phyloP scores from a whole-genome alignment of 176 grass and related monocot genomes.

The Oryza meridionalis region DNA sequence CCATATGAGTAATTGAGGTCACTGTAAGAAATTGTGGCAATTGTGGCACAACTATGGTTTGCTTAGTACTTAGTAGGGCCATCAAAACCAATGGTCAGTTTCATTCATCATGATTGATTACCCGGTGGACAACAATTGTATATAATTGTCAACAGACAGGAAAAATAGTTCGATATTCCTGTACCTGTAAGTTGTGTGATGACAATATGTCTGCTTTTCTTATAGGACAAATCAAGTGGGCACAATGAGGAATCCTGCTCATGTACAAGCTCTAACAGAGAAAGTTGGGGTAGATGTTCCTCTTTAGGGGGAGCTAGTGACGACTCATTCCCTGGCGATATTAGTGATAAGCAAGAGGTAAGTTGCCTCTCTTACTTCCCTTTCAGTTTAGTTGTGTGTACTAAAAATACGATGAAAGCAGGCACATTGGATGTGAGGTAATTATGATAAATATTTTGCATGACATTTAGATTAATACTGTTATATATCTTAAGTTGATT shows the following conservation, averaged over 20 bases:
- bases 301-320: constrained; percentile 78
- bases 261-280: constrained; percentile 83
- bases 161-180: background rate
- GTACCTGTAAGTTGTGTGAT: constrained; percentile 26
- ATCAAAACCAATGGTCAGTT: constrained; percentile 5
- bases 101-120: constrained; percentile 2
- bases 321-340: constrained; percentile 54
- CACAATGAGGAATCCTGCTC: constrained; percentile 79
- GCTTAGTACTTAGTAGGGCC: background rate
- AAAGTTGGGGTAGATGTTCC: constrained; percentile 90
- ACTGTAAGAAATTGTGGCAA: constrained; percentile 1
- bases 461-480: background rate
- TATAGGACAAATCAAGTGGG: constrained; percentile 63
- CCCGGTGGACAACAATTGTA: constrained; percentile 6
- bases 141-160: background rate
- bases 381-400: background rate
- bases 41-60: background rate
- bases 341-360: constrained; percentile 68
- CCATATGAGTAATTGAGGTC: background rate
- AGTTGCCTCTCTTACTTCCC: constrained; percentile 25
- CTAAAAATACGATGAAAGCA: background rate
- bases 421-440: background rate
- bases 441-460: background rate
- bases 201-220: constrained; percentile 34
- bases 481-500: background rate